These are phyloP conservation scores for Aspergillus nidulans DNA, from an alignment of 495 filamentous ascomycete species.

Conservation along the genomic window DNA sequence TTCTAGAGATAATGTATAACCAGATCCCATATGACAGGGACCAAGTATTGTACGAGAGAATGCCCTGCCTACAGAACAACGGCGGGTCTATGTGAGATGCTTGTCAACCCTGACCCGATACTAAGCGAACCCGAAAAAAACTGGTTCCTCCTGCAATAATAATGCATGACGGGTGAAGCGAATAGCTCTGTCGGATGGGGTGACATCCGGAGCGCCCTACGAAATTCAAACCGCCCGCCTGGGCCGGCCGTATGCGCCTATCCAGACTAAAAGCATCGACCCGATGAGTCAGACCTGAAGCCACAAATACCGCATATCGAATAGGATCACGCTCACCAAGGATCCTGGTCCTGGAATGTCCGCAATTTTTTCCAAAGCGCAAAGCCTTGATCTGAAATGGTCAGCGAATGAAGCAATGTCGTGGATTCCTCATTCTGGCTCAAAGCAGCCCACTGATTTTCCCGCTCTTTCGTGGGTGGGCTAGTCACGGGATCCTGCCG, in stretches of 20 bases:
- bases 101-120: not conserved
- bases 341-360: not conserved
- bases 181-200: not conserved
- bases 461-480: not conserved
- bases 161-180: not conserved
- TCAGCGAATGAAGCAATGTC: not conserved
- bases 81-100: no score
- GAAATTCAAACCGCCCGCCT: not conserved
- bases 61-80: not conserved
- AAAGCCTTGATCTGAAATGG: not conserved
- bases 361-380: not conserved
- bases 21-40: no score
- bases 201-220: not conserved
- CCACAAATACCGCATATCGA: not conserved
- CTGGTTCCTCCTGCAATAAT: not conserved
- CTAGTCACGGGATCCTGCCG: not conserved
- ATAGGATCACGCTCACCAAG: not conserved
- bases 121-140: not conserved
- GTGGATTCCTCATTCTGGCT: not conserved
- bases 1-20: no score
- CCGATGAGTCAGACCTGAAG: constrained; percentile 1
- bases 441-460: not conserved
- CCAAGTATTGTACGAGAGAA: not conserved
- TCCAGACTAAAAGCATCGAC: not conserved
- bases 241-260: not conserved